Conservation (phyloP, 1,284 basidiomycete genomes). For the Singerocomus rubriflavus region DNA sequence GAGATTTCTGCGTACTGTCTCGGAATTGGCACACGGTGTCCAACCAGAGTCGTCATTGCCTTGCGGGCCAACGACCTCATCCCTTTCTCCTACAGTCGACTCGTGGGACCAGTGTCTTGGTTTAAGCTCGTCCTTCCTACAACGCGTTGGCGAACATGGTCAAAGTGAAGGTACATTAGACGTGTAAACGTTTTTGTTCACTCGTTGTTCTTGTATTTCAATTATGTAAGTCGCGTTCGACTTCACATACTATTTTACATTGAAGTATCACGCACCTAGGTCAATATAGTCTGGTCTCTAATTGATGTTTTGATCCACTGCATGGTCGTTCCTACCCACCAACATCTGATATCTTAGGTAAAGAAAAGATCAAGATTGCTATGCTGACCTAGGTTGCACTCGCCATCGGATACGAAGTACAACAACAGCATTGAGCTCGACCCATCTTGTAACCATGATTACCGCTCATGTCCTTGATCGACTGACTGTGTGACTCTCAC, state of each 20-base stretch:
- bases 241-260: not conserved
- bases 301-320: not conserved
- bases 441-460: not conserved
- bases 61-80: not conserved
- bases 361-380: not conserved
- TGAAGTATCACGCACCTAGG: not conserved
- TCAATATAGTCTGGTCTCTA: not conserved
- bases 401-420: not conserved
- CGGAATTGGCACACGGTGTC: constrained; percentile 22
- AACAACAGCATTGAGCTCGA: not conserved
- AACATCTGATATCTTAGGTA: not conserved
- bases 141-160: constrained; percentile 4
- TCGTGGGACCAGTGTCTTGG: constrained; percentile 22
- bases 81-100: not conserved
- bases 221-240: constrained; percentile 1
- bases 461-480: not conserved
- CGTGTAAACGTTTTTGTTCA: not conserved
- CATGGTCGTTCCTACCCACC: not conserved
- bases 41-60: not conserved
- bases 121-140: constrained; percentile 22
- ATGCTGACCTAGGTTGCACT: not conserved
- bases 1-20: constrained; percentile 23
- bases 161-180: not conserved
- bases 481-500: not conserved
- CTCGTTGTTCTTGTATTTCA: not conserved